Base-by-base conservation (phyloP, 768 basidiomycete genomes). In the Phylloporus arenicola region DNA sequence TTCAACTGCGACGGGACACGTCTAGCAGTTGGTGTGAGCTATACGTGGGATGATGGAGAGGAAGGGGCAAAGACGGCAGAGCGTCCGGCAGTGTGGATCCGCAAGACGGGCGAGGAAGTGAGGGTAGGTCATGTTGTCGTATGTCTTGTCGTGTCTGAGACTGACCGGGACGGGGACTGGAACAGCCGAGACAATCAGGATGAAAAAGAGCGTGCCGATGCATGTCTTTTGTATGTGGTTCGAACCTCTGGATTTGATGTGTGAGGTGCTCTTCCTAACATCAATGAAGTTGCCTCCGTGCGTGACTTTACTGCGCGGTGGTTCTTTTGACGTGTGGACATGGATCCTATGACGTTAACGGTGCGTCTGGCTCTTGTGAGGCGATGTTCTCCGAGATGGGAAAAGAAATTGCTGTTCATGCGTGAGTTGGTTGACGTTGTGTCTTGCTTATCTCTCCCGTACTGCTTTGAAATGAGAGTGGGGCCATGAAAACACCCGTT, bases 11-110 rank as follows among this genome's bases (percentile, higher is more conserved):
- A 93, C 54, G 93, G 92, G 1, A 78, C 80, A 31, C 84, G 84
- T 53, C 70, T 95, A 16, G 92, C 89, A 2, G 77, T 92, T n/a
- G 92, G 82, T 0, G 81, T 83, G 6, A 86, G 90, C 52, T 92
- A 94, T 71, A 89, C 86, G 11, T 92, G 91, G 86, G 93, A 95
- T 57, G 84, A 91, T 50, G 89, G 89, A 0, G 84, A 92, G 51
- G 75, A 78, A 35, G 87, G 86, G 10, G 69, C 78, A 31, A 87
- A 82, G 65, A 77, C 78, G 33, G 79, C 82, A 14, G 78, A 81
- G 50, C 69, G 79, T 8, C 85, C 86, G 0, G 74, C 76, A 47
- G 68, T 91, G 6, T 79, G 73, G 44, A 75, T 91, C 14, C 70
- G 82, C 56, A 79, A 73, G 55, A 70, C 84, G 16, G 86, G 87